phyloP scores from a whole-genome alignment of 2,329 filamentous ascomycete genomes.

The Nannizziopsis barbatae region DNA sequence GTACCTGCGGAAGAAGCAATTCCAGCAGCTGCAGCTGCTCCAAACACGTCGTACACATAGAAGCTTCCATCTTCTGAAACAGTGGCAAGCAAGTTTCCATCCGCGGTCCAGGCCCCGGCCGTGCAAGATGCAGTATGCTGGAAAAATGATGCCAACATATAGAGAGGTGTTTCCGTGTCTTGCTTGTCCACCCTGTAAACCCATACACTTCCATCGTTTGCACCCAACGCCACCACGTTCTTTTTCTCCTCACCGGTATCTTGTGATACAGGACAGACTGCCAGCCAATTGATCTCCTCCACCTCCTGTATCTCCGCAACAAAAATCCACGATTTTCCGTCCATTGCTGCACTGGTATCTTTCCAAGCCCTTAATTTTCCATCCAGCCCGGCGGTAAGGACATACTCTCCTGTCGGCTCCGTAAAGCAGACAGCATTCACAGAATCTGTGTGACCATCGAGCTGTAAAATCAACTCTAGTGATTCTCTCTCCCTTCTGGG shows the following conservation, averaged over 20 bases:
- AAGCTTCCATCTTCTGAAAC: constrained; percentile 80
- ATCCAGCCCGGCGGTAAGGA: constrained; percentile 80
- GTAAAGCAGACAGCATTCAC: constrained; percentile 82
- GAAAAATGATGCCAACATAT: constrained; percentile 85
- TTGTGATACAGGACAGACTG: constrained; percentile 55
- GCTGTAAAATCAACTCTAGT: constrained; percentile 55
- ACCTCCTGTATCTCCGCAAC: constrained; percentile 76
- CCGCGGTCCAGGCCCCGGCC: constrained; percentile 79
- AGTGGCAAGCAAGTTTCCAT: constrained; percentile 75
- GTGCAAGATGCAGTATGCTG: constrained; percentile 78
- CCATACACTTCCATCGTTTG: constrained; percentile 87
- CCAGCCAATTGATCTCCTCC: constrained; percentile 87
- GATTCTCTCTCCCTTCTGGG: constrained; percentile 48
- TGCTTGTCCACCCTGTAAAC: constrained; percentile 73
- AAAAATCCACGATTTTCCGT: constrained; percentile 50
- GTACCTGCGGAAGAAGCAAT: constrained; percentile 45
- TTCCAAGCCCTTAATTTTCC: constrained; percentile 66
- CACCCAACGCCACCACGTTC: constrained; percentile 78
- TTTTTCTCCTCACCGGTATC: constrained; percentile 42
- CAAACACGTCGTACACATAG: constrained; percentile 88
- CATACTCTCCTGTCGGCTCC: constrained; percentile 66
- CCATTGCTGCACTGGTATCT: constrained; percentile 36
- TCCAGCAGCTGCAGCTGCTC: constrained; percentile 57
- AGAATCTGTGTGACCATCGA: constrained; percentile 87
- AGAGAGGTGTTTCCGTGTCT: constrained; percentile 52